Percentiles rank a stretch among this genome's conserved stretches.
These are phyloP conservation scores for Amorphotheca resinae DNA, from an alignment of 495 filamentous ascomycete species.

Conservation along the genomic window DNA sequence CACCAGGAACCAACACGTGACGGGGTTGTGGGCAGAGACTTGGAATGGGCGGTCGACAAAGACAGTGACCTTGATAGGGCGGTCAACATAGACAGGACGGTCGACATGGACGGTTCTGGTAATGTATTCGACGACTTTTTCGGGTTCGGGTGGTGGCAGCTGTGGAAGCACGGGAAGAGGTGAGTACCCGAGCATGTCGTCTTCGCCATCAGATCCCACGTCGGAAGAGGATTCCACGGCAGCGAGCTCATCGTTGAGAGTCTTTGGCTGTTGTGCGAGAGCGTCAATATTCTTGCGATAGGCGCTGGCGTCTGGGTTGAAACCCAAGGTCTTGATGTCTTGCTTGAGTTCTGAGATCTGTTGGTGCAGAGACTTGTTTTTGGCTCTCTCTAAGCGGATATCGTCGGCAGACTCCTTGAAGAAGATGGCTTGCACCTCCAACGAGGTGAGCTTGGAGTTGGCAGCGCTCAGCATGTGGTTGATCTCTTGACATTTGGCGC, in stretches of 20 bases:
- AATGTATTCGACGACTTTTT: neutral
- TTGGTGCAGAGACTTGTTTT: neutral
- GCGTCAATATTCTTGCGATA: neutral
- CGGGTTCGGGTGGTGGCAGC: neutral
- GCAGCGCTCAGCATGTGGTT: neutral
- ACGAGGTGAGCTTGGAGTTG: neutral
- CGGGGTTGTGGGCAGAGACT: neutral
- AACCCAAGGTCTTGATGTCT: neutral
- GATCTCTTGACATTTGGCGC: neutral
- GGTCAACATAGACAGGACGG: neutral
- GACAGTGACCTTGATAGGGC: neutral
- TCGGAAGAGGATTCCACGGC: neutral
- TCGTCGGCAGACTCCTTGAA: neutral
- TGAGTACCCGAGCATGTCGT: neutral
- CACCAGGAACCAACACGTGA: neutral
- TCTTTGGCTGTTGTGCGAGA: neutral
- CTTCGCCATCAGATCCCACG: neutral
- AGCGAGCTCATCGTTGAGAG: conserved; percentile 1
- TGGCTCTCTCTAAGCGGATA: neutral
- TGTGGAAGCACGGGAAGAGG: neutral
- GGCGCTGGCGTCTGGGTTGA: neutral
- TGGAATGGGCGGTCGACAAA: neutral
- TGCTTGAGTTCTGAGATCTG: neutral
- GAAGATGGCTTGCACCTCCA: neutral
- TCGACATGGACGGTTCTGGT: neutral